phyloP scores from a whole-genome alignment of 1,284 basidiomycete genomes.

The Papiliotrema nemorosa region DNA sequence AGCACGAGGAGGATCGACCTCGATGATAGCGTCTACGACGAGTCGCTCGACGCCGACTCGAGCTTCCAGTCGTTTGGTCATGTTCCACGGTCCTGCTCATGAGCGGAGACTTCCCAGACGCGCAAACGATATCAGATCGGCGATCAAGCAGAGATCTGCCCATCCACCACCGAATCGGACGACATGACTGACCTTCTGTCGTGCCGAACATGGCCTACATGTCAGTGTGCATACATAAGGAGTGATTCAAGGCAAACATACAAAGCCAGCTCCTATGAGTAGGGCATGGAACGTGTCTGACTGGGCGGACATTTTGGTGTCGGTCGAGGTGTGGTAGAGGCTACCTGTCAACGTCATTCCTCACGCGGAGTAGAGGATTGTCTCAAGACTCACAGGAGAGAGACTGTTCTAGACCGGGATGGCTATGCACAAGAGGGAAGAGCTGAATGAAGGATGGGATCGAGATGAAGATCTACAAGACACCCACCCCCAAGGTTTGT shows the following conservation, averaged over 20 bases:
- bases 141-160: too few species aligned
- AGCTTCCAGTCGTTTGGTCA: slow-evolving; percentile 30
- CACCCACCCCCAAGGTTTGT: background rate
- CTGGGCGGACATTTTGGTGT: too few species aligned
- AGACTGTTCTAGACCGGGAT: background rate
- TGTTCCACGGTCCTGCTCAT: slow-evolving; percentile 40
- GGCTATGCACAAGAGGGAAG: too few species aligned
- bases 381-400: background rate
- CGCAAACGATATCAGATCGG: too few species aligned
- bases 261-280: slow-evolving; percentile 38
- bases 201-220: slow-evolving; percentile 45
- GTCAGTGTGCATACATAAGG: background rate
- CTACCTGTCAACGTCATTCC: background rate
- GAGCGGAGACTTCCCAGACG: background rate
- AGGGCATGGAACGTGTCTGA: slow-evolving; percentile 23
- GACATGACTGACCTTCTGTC: slow-evolving; percentile 28
- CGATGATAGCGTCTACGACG: slow-evolving; percentile 87
- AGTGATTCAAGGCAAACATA: slow-evolving; percentile 13
- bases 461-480: background rate
- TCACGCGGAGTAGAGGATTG: background rate
- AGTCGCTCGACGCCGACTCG: slow-evolving; percentile 83
- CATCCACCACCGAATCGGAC: too few species aligned
- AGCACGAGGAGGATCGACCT: slow-evolving; percentile 78
- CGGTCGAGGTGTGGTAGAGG: too few species aligned
- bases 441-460: background rate